Evolutionary conservation across 1,284 basidiomycete species (phyloP), one percentile per base, ranked within the genome.

Genomic region (Gomphus sp.): DNA sequence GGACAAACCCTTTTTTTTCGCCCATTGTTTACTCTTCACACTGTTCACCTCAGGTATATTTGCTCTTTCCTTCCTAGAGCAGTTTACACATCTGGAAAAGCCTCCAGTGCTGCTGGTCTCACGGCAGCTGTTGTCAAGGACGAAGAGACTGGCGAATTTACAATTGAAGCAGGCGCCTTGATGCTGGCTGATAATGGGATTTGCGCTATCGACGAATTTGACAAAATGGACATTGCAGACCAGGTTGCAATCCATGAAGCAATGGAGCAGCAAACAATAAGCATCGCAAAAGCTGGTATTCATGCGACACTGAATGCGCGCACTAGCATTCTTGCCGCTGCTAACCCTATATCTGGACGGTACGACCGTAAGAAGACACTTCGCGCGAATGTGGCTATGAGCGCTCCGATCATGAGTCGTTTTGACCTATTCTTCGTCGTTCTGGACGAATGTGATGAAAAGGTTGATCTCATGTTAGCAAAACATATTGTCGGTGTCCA

Each of bases 141-240:
- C 69, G 96, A 99, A 74, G 97, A 99, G 73, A 96, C 96, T 0
- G 96, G 96, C 50, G 97, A 99, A 70, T 99, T 99, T 75, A 99
- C 97, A 0, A 99, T 99, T 68, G 97, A 99, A 76, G 97, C 96
- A 9, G 95, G 94, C 56, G 97, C 97, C 0, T 81, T 99, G 64
- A 99, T 99, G 97, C 82, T 99, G 3, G 97, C 97, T 7, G 97
- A 99, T 76, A 99, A 99, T 66, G 97, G 97, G 22, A 98, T 99
- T 70, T 99, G 97, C 69, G 95, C 96, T 14, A 99, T 99, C 68
- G 97, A 99, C 76, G 97, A 99, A 73, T 99, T 99, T 71, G 96
- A 99, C 82, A 99, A 99, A 76, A 99, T 99, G 97, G 96, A 99
- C 72, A 84, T 98, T 52, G 87, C 92, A 2, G 97, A 99, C 72